These are phyloP conservation scores for Thyridium curvatum DNA, from an alignment of 2,329 filamentous ascomycete species.

Conservation along the genomic window DNA sequence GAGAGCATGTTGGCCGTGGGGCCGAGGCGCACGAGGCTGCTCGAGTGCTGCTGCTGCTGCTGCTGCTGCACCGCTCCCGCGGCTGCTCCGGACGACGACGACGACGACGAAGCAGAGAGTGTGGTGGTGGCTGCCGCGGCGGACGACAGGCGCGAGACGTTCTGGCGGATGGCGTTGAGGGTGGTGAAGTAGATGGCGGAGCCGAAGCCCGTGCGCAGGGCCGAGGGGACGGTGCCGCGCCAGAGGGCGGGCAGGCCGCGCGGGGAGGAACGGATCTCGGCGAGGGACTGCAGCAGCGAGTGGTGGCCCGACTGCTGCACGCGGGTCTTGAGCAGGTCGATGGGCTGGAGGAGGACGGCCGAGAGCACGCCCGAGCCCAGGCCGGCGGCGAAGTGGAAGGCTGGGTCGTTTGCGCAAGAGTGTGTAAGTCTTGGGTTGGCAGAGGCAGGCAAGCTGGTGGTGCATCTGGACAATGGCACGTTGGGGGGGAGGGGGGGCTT, in stretches of 20 bases:
- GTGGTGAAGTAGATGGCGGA: conserved; percentile 91
- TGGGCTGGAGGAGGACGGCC: conserved; percentile 85
- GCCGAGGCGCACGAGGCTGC: conserved; percentile 72
- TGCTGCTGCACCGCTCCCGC: too few relatives aligned
- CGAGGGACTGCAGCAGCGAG: conserved; percentile 63
- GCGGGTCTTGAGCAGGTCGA: conserved; percentile 93
- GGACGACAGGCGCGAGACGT: conserved; percentile 41
- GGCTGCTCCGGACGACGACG: conserved; percentile 37
- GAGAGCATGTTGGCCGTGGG: conserved; percentile 81
- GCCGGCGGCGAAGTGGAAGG: conserved; percentile 84
- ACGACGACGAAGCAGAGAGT: conserved; percentile 3
- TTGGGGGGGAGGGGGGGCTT: conserved; percentile 4
- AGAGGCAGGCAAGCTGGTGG: too few relatives aligned
- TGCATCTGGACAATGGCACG: neutral
- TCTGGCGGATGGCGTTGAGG: conserved; percentile 76
- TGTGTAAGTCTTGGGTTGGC: neutral
- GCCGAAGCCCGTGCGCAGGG: conserved; percentile 88
- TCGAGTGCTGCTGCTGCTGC: conserved; percentile 60
- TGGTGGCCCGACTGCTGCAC: conserved; percentile 78
- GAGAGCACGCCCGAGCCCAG: conserved; percentile 82
- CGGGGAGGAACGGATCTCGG: conserved; percentile 52
- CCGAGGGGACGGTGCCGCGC: conserved; percentile 87
- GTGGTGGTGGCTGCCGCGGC: conserved; percentile 17
- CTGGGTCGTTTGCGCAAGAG: conserved; percentile 27
- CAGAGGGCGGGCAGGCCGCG: conserved; percentile 56